Evolutionary conservation across 202 grass and related monocot species (phyloP), one percentile per base, ranked within the genome.

Genomic region (Brachypodium distachyon): DNA sequence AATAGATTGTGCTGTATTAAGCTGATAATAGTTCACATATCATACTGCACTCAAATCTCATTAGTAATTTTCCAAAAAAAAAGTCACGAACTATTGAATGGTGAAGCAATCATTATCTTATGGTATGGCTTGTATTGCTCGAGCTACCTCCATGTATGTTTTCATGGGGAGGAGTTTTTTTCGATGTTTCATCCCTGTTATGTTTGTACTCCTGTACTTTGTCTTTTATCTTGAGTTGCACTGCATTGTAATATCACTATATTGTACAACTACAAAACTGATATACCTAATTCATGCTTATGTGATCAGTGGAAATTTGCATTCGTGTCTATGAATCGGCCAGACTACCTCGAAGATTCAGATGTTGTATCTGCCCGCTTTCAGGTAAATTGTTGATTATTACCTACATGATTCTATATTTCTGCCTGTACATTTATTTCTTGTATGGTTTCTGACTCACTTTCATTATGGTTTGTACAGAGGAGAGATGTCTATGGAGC

Each of bases 401-500:
- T 79, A 10, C 55, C 40, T 68, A 38, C 29, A 78, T 7, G 67
- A 12, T 39, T 83, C 32, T 81, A 47, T 55, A n/a, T 66, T 77
- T 70, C 10, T 56, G n/a, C 47, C 41, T 40, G 46, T 72, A 36
- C 32, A 53, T 72, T 61, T 72, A 11, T 61, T 85, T 68, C n/a
- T 73, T 63, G 19, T 37, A 47, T 81, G 6, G 36, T 70, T 48
- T 36, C 65, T 71, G 43, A 70, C 19, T 39, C 29, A 14, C 46
- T 78, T 28, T 81, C 38, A 38, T 56, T 49, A 59, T 63, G 32
- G 74, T 73, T 78, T 59, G 17, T 90, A 74, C 79, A 97, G 93
- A 89, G 86, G 86, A 98, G 89, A 80, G 86, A 98, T 72, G 85
- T 95, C 33, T 94, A 92, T 92, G 95, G 95, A 84, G 91, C 95